phyloP scores from a whole-genome alignment of 192 early-diverging fungal genomes.

The Allomyces javanicus region DNA sequence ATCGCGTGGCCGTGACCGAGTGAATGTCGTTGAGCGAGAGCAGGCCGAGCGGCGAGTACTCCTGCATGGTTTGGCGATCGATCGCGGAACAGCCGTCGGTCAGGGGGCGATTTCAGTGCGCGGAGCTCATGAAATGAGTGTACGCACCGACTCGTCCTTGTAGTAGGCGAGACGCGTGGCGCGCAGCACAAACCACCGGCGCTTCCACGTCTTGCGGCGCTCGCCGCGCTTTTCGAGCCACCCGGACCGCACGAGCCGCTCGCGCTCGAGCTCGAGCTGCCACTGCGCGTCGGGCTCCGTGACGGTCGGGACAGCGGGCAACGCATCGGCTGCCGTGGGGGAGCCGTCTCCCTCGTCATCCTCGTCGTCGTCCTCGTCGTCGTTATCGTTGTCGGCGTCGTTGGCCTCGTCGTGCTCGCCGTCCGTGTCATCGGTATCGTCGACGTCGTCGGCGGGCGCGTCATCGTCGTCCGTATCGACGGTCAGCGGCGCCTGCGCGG shows the following conservation, averaged over 20 bases:
- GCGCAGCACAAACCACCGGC: conserved; percentile 33
- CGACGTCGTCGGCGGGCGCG: background rate
- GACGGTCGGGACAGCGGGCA: background rate
- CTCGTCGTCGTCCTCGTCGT: background rate
- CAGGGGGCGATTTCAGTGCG: no score
- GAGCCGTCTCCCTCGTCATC: background rate
- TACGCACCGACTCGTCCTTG: conserved; percentile 25
- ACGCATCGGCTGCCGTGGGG: background rate
- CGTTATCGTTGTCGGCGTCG: background rate
- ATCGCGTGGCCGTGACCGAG: conserved; percentile 22
- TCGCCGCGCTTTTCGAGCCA: background rate
- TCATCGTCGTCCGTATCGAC: no score
- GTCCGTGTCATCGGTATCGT: background rate
- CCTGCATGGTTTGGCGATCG: conserved; percentile 7
- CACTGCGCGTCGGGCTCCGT: background rate
- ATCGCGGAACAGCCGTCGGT: no score
- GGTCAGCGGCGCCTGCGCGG: no score
- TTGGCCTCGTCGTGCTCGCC: background rate
- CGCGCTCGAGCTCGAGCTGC: background rate
- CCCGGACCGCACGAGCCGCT: background rate
- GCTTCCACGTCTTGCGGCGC: conserved; percentile 24
- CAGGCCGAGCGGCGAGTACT: conserved; percentile 30
- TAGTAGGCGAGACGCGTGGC: conserved; percentile 28
- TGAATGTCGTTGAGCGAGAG: conserved; percentile 19
- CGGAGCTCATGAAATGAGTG: background rate